phyloP scores from a whole-genome alignment of 805 yeast species.

The Danielia reshetovae region DNA sequence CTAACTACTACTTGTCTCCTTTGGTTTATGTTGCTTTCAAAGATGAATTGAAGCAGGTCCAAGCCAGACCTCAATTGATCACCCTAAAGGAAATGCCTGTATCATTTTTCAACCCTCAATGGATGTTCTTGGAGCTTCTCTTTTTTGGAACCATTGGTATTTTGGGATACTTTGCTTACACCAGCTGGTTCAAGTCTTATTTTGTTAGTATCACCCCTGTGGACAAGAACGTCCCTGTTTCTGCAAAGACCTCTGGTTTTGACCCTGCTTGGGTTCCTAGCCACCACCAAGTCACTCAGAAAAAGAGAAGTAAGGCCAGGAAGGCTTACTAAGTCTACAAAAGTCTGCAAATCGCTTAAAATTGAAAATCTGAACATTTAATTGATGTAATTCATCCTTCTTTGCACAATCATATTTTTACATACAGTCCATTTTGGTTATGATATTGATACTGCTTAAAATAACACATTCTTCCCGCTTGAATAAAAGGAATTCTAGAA shows the following conservation, averaged over 20 bases:
- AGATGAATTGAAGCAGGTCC: conserved; percentile 49
- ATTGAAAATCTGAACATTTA: no score
- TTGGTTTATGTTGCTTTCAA: conserved; percentile 49
- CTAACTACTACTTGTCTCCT: conserved; percentile 58
- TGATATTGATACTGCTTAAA: no score
- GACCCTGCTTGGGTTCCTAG: conserved; percentile 15
- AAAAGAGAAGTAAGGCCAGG: conserved; percentile 9
- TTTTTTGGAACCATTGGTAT: conserved; percentile 26
- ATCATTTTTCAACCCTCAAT: conserved; percentile 69
- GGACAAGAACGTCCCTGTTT: conserved; percentile 13
- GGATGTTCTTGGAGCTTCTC: conserved; percentile 58
- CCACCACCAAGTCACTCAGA: conserved; percentile 8
- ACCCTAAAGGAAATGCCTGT: conserved; percentile 60
- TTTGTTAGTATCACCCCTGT: conserved; percentile 36
- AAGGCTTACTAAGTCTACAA: conserved; percentile 12
- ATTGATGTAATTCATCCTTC: no score
- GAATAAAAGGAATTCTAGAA: no score
- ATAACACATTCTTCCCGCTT: neutral
- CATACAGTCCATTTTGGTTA: no score
- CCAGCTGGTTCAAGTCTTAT: conserved; percentile 44
- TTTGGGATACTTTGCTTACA: conserved; percentile 43
- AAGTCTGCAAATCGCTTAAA: no score
- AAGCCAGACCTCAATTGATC: conserved; percentile 55
- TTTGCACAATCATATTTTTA: no score
- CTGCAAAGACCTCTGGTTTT: conserved; percentile 8